Percentiles rank a stretch among this genome's conserved stretches.
phyloP scores from a whole-genome alignment of 352 stramenopile genomes.

The Albugo laibachii region DNA sequence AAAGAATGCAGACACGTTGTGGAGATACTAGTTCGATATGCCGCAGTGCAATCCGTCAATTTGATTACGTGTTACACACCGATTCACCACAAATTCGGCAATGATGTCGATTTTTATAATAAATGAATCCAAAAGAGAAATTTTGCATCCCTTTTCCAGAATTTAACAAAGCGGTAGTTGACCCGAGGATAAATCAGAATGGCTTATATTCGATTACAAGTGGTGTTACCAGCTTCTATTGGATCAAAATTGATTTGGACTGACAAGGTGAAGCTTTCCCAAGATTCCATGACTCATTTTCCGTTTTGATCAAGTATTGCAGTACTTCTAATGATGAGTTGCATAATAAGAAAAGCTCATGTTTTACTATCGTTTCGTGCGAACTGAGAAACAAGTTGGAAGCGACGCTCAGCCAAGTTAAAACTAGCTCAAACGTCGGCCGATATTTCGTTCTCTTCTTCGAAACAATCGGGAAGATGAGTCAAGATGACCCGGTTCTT shows the following conservation, averaged over 20 bases:
- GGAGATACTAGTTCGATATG: slow-evolving; percentile 31
- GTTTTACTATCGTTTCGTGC: too few relatives aligned
- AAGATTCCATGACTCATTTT: slow-evolving; percentile 20
- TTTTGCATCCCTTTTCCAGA: slow-evolving; percentile 27
- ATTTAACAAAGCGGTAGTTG: slow-evolving; percentile 46
- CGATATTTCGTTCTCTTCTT: too few relatives aligned
- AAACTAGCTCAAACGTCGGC: too few relatives aligned
- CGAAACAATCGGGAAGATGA: too few relatives aligned
- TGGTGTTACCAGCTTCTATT: neutral
- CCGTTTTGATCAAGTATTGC: slow-evolving; percentile 18
- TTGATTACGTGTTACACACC: slow-evolving; percentile 51
- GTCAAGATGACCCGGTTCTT: too few relatives aligned
- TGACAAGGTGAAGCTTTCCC: slow-evolving; percentile 25
- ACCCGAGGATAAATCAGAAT: slow-evolving; percentile 4
- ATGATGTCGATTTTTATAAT: slow-evolving; percentile 64
- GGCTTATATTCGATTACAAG: neutral
- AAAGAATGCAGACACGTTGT: slow-evolving; percentile 62
- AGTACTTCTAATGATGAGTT: slow-evolving; percentile 28
- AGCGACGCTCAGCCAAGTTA: too few relatives aligned
- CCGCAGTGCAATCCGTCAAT: slow-evolving; percentile 32
- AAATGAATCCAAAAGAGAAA: slow-evolving; percentile 55
- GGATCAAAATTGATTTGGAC: slow-evolving; percentile 2
- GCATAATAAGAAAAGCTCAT: too few relatives aligned
- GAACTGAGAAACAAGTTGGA: too few relatives aligned
- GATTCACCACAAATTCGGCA: slow-evolving; percentile 65